Base-by-base conservation (phyloP, 2,329 filamentous ascomycete genomes). In the Aspergillus ruber region DNA sequence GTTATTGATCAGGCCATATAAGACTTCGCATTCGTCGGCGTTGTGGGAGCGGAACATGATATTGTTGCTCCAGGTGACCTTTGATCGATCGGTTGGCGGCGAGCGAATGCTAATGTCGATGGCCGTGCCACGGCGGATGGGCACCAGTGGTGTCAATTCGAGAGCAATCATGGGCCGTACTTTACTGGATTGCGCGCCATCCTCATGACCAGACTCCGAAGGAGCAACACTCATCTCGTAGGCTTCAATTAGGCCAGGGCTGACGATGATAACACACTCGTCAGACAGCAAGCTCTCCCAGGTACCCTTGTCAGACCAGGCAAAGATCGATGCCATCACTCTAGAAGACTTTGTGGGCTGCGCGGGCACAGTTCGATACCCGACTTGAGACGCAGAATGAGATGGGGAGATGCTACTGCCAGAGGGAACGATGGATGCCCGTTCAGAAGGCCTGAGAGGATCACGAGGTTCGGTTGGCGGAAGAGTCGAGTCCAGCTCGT, bases 71-170 rank as follows among this genome's bases (percentile, higher is more conserved):
- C 71, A 79, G 50, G 76, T 79, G 48, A 95, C 78, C 57, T 82
- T 81, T 4, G 86, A 90, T 52, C 86, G 81, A 29, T 77, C 65
- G 6, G 86, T 86, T 21, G 90, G 86, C 1, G 88, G 88, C 6
- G 91, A 96, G 43, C 90, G 86, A 54, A 98, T 88, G 55, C 94
- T 93, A 46, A 98, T 88, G 65, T 98, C 93, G 27, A 98, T 81
- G 3, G 87, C 88, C 18, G 90, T 98, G 59, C 90, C 93, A 60
- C 91, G 86, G 53, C 91, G 83, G 51, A 97, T 83, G 56, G 90
- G 86, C 6, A 97, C 91, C 33, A 95, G 75, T 0, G 93, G 93
- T 0, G 91, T 97, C 38, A 98, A 81, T 61, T 95, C 89, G 29
- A 96, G 80, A 5, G 85, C 86, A 50, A 84, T 68, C 27, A 84